Base-by-base conservation (phyloP, 2,329 filamentous ascomycete species). In the Lasiodiplodia theobromae region DNA sequence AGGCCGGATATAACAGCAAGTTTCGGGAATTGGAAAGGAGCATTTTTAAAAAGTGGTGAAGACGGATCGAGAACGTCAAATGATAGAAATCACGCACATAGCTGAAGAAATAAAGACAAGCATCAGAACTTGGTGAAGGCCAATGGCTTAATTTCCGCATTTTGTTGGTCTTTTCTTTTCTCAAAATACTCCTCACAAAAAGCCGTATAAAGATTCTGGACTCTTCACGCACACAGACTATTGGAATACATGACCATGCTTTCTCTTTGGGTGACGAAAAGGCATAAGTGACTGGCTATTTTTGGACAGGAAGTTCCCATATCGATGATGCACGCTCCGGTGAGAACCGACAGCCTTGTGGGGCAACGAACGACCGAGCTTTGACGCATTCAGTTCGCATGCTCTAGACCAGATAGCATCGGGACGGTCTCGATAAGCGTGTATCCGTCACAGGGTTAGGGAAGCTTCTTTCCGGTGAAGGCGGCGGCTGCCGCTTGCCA, bases 381-480 rank as follows among this genome's bases (percentile, higher is more conserved):
- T 62, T 23, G 38, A 28, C 12, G 14, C 21, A 31, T 12, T 18
- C 18, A 37, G 31, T 14, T 34, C n/a, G 54, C 34, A 21, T 57
- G 34, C 7, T 57, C 54, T 40, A 38, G 54, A 57, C 8, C 38
- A 18, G 16, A 34, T 14, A 25, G 25, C 18, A 28, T 25, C 18
- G 38, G 44, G 8, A 8, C 18, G 25, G 34, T 62, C 58, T 49
- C 31, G 8, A 62, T 47, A 28, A 62, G 58, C 25, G 57, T 4
- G 25, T 11, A 10, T 34, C 53, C 53, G 53, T 56, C 34, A 11
- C 2, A 47, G n/a, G 7, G 28, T 16, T 28, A 18, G 40, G 38
- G 34, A 49, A 62, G 58, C 38, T 62, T 62, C 40, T 62, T 49
- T 62, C 21, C 18, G 12, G 23, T 16, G 18, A 57, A 12, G 38